Conservation (phyloP, 75 land plant species). For the Gnetum montanum region DNA sequence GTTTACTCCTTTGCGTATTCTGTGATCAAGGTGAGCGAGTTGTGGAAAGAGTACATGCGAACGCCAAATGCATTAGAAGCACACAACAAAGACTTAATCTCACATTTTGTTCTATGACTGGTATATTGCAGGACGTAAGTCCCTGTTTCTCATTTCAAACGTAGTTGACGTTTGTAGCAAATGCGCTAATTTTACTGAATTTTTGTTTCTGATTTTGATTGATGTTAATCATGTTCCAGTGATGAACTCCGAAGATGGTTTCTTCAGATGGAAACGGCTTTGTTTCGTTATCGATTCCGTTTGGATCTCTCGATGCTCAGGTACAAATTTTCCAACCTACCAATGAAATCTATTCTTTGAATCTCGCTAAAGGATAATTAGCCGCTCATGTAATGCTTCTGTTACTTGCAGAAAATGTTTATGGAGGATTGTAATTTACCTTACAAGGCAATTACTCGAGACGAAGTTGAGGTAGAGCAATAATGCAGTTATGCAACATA, state of each 20-base stretch:
- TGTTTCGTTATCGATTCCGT: conserved; percentile 70
- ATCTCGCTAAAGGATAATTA: too few relatives aligned
- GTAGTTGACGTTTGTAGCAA: background rate
- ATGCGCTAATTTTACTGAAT: background rate
- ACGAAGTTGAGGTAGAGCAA: conserved; percentile 66
- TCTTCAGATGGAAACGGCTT: conserved; percentile 71
- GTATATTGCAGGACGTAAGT: conserved; percentile 85
- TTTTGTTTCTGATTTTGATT: background rate
- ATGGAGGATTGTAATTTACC: conserved; percentile 68
- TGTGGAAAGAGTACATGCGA: conserved; percentile 84
- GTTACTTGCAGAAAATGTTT: conserved; percentile 43
- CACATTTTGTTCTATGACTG: conserved; percentile 85
- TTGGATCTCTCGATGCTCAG: conserved; percentile 59
- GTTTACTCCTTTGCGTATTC: background rate
- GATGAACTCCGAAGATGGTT: conserved; percentile 95
- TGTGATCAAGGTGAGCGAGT: conserved; percentile 37
- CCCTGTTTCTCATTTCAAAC: background rate
- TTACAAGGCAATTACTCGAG: conserved; percentile 47
- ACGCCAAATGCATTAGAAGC: conserved; percentile 36
- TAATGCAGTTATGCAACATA: too few relatives aligned
- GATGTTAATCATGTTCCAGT: conserved; percentile 21
- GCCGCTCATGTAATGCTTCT: too few relatives aligned
- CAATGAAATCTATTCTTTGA: too few relatives aligned
- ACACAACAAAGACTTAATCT: conserved; percentile 70
- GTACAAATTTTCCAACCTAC: too few relatives aligned